Conservation (phyloP, 2,329 filamentous ascomycete species). For the Penicillium sp. region DNA sequence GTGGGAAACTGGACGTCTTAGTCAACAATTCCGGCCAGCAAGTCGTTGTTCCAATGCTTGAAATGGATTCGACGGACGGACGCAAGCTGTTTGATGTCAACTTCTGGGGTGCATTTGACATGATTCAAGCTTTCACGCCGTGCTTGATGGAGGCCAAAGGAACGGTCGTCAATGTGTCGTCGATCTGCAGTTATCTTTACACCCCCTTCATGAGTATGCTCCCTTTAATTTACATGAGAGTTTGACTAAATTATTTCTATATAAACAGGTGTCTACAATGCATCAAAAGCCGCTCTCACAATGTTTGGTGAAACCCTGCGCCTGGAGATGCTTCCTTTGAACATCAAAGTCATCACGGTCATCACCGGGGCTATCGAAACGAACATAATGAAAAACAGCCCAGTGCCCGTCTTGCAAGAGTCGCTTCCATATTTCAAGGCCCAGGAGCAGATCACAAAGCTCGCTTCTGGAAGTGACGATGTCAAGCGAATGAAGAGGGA, state of each 20-base stretch:
- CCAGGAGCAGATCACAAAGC: not conserved
- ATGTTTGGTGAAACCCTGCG: conserved; percentile 31
- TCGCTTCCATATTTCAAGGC: not conserved
- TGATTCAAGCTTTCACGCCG: conserved; percentile 30
- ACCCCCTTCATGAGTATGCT: conserved; percentile 22
- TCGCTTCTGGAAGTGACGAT: not conserved
- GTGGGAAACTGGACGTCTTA: conserved; percentile 37
- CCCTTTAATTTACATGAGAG: not conserved
- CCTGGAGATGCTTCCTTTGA: conserved; percentile 33
- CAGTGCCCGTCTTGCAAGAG: not conserved
- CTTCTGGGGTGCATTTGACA: conserved; percentile 29
- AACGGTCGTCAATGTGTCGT: conserved; percentile 29
- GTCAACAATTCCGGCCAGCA: conserved; percentile 45
- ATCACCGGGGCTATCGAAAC: conserved; percentile 23
- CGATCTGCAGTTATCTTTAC: conserved; percentile 5
- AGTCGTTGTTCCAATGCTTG: conserved; percentile 34
- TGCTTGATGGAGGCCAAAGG: conserved; percentile 23
- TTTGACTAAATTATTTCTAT: not conserved
- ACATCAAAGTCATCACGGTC: conserved; percentile 31
- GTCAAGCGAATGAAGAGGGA: not conserved
- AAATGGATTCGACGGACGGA: not conserved
- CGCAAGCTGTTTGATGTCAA: conserved; percentile 27
- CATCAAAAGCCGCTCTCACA: conserved; percentile 32
- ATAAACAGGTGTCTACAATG: conserved; percentile 27
- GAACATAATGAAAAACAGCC: conserved; percentile 8